phyloP scores from a whole-genome alignment of 495 filamentous ascomycete species.

The Penicillium daleae region DNA sequence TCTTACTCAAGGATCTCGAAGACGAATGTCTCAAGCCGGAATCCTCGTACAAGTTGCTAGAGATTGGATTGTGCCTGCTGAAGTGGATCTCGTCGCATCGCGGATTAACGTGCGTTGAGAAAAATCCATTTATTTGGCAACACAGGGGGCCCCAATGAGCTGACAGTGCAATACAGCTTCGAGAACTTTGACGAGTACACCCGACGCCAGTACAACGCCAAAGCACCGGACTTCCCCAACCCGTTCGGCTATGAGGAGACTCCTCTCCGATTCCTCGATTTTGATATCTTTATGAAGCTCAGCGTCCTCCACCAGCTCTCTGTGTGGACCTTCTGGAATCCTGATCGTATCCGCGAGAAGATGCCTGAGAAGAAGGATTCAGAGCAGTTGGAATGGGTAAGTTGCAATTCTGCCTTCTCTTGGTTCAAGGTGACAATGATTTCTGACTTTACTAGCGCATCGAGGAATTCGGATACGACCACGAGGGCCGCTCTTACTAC shows the following conservation, averaged over 20 bases:
- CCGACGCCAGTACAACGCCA: conserved; percentile 83
- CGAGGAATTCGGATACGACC: conserved; percentile 88
- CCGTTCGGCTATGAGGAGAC: conserved; percentile 83
- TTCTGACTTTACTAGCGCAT: conserved; percentile 68
- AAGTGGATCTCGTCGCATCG: conserved; percentile 94
- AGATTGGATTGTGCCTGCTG: conserved; percentile 86
- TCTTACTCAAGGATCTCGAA: conserved; percentile 76
- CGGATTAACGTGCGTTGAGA: conserved; percentile 74
- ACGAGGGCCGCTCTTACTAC: conserved; percentile 80
- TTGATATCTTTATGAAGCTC: conserved; percentile 88
- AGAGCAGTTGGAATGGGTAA: conserved; percentile 84
- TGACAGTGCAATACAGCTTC: conserved; percentile 52
- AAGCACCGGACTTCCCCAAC: conserved; percentile 73
- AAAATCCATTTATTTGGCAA: conserved; percentile 31
- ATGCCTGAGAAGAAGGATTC: conserved; percentile 80
- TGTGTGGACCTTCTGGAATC: conserved; percentile 85
- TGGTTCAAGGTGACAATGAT: background rate
- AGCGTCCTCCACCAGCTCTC: conserved; percentile 86
- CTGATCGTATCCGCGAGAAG: conserved; percentile 82
- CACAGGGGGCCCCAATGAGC: background rate
- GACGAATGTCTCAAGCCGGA: conserved; percentile 79
- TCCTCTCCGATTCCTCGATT: conserved; percentile 72
- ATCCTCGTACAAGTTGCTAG: conserved; percentile 69
- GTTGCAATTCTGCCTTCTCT: conserved; percentile 25
- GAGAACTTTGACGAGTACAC: conserved; percentile 96